Evolutionary conservation across 2,329 filamentous ascomycete genomes (phyloP), one percentile per base, ranked within the genome.

Genomic region (Epichloe brachyelytri): DNA sequence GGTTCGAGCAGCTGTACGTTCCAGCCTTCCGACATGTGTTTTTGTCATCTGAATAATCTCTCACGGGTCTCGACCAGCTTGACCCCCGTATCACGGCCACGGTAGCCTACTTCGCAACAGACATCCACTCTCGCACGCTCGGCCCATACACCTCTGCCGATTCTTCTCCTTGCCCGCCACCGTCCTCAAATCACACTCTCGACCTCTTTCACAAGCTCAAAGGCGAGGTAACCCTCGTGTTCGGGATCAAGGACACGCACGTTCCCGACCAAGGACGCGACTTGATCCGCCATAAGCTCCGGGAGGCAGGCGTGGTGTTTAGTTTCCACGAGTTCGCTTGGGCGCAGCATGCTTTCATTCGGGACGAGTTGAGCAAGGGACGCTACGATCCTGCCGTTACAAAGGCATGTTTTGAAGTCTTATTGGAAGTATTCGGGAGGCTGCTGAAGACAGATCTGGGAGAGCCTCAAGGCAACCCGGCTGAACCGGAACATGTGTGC

Each of bases 301-400:
- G 90, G 59, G 87, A 88, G 20, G 80, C 82, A 5, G 85, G 84
- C 10, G 77, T 84, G 5, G 74, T 77, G 10, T 90, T 91, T 61
- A 85, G 80, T 62, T 95, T 88, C 65, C 88, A 93, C 68, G 90
- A 96, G 70, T 82, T 86, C 57, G 86, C 88, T n/a, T 91, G 88
- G 81, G 89, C 90, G 3, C 90, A 95, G 68, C 90, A 95, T 71
- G 90, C 90, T 5, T 96, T 96, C 64, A 94, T 96, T 65, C 78
- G 90, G 17, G 90, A 96, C 62, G 90, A 96, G 71, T 73, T 93
- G 53, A 89, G 85, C 67, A 95, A 95, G 70, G 90, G 89, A n/a
- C 77, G 90, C 26, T 96, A 95, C 62, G 90, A 96, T 64, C 87
- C 90, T 1, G 88, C 86, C 19, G 76, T 96, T 52, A 82, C 83